These are phyloP conservation scores for Carpinus fangiana DNA, from an alignment of 306 rosid genomes.

Conservation along the genomic window DNA sequence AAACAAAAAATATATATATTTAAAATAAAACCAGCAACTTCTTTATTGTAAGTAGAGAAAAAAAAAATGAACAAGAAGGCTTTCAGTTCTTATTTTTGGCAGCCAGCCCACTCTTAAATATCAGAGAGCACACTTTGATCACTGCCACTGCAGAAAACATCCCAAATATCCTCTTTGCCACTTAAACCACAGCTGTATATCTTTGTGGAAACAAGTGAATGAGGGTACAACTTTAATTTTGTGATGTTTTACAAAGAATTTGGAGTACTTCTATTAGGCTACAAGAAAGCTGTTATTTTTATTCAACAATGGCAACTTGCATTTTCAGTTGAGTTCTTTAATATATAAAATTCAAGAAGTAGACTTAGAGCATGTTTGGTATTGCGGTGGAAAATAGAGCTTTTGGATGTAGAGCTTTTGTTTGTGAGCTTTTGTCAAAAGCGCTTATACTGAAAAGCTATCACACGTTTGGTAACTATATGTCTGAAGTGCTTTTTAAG, in stretches of 20 bases:
- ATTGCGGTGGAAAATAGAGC: too few relatives aligned
- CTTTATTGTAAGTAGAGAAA: background rate
- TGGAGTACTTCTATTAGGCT: background rate
- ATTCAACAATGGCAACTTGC: background rate
- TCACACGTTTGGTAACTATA: too few relatives aligned
- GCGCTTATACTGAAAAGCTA: too few relatives aligned
- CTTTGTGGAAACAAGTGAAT: background rate
- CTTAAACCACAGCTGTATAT: background rate
- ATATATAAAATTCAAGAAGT: background rate
- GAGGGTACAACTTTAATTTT: background rate
- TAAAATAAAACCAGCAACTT: background rate
- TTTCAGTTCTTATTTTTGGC: background rate
- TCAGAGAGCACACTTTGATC: background rate
- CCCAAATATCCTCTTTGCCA: background rate
- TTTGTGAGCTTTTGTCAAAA: too few relatives aligned
- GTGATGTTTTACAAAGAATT: background rate
- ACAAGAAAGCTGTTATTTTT: background rate
- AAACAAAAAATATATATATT: background rate
- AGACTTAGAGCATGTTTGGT: too few relatives aligned
- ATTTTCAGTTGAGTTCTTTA: background rate
- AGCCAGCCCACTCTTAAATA: too few relatives aligned
- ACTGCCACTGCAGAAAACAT: background rate
- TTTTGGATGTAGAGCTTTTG: too few relatives aligned
- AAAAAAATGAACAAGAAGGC: background rate
- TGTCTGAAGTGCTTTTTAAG: too few relatives aligned